Evolutionary conservation across 1,139 yeast genomes (phyloP).

Genomic region (Meyerozyma athensensis): DNA sequence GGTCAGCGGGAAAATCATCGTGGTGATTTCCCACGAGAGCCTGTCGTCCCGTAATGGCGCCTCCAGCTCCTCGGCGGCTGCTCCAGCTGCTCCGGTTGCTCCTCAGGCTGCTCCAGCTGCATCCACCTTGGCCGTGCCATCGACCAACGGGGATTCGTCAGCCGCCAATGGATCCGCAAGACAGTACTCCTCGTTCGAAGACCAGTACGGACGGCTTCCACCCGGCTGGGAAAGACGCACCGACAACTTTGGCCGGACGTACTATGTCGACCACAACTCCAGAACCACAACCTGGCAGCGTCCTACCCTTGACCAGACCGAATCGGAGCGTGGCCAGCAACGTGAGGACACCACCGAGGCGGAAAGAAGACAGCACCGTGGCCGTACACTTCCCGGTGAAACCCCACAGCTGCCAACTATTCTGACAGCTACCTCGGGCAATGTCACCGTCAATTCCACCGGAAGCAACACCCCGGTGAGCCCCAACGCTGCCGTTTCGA

Average conservation of each 20-base stretch:
- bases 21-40: conserved; percentile 54
- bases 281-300: conserved; percentile 98
- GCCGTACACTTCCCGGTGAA: conserved; percentile 83
- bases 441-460: conserved; percentile 42
- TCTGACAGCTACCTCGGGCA: conserved; percentile 32
- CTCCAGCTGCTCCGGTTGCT: conserved; percentile 16
- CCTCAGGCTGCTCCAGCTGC: conserved; percentile 15
- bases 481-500: conserved; percentile 70
- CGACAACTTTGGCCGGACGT: conserved; percentile 94
- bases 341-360: conserved; percentile 67
- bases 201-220: conserved; percentile 92
- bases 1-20: conserved; percentile 86
- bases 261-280: conserved; percentile 95
- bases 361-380: conserved; percentile 87
- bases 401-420: conserved; percentile 35
- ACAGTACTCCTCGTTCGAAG: conserved; percentile 90
- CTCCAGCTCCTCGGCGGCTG: conserved; percentile 16
- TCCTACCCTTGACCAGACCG: conserved; percentile 73
- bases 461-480: conserved; percentile 48
- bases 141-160: conserved; percentile 10
- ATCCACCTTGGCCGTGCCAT: conserved; percentile 12
- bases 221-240: conserved; percentile 99
- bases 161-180: conserved; percentile 24
- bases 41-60: conserved; percentile 1
- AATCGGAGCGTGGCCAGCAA: conserved; percentile 59